Conservation (phyloP, 2,329 filamentous ascomycete genomes). For the Calonectria ilicicola region DNA sequence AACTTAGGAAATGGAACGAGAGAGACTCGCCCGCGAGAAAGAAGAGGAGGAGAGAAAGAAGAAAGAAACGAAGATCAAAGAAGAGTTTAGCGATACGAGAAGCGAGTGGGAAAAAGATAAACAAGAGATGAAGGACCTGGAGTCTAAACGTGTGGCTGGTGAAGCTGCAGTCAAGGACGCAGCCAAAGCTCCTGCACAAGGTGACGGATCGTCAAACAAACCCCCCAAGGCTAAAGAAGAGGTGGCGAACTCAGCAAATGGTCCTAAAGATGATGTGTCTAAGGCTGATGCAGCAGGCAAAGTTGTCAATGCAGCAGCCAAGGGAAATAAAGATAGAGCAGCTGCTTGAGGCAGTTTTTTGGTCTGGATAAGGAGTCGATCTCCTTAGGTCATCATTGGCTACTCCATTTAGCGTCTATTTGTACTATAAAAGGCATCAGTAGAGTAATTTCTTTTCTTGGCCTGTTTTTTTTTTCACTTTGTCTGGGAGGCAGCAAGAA, state of each 20-base stretch:
- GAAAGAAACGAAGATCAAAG: slow-evolving; percentile 78
- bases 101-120: slow-evolving; percentile 94
- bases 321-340: slow-evolving; percentile 22
- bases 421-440: slow-evolving; percentile 38
- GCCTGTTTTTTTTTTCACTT: not conserved
- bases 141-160: slow-evolving; percentile 33
- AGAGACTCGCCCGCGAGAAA: slow-evolving; percentile 81
- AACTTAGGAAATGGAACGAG: slow-evolving; percentile 89
- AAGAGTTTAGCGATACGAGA: slow-evolving; percentile 81
- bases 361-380: not conserved
- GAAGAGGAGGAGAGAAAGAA: slow-evolving; percentile 78
- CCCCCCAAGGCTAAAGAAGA: not conserved
- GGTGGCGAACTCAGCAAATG: not conserved
- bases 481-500: slow-evolving; percentile 1
- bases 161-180: slow-evolving; percentile 30
- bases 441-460: not conserved
- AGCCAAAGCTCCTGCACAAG: slow-evolving; percentile 52
- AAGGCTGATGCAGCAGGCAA: slow-evolving; percentile 22
- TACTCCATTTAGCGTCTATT: slow-evolving; percentile 13
- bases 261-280: slow-evolving; percentile 7
- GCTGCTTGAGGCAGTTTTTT: slow-evolving; percentile 26
- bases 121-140: slow-evolving; percentile 78
- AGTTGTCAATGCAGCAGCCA: slow-evolving; percentile 4
- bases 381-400: not conserved
- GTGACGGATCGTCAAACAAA: slow-evolving; percentile 46